Evolutionary conservation across 225 moss, liverwort and hornwort species (phyloP).

Genomic region (Physcomitrium patens): DNA sequence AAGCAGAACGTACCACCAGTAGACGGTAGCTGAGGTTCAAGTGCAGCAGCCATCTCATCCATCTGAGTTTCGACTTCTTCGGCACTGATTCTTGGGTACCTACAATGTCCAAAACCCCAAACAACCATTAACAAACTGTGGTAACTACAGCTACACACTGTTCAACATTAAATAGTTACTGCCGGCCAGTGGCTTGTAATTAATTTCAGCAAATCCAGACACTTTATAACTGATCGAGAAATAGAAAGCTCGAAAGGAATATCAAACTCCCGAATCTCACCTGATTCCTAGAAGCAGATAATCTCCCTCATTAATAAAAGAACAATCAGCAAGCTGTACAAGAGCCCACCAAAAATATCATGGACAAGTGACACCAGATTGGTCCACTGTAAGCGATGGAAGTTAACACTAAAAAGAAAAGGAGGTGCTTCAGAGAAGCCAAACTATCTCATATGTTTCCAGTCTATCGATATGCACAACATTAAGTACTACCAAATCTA

Average conservation of each 20-base stretch:
- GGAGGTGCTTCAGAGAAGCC: background rate
- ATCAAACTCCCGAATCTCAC: conserved; percentile 3
- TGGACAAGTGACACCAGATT: conserved; percentile 5
- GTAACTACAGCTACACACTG: background rate
- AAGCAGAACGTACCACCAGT: conserved; percentile 40
- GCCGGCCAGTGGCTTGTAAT: background rate
- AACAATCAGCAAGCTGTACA: background rate
- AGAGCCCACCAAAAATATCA: background rate
- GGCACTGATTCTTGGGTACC: conserved; percentile 60
- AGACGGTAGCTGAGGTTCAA: conserved; percentile 48
- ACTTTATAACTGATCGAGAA: background rate
- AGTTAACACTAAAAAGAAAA: background rate
- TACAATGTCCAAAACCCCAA: conserved; percentile 3
- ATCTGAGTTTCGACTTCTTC: conserved; percentile 64
- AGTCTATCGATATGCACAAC: background rate
- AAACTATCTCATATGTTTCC: background rate
- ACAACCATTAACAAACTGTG: conserved; percentile 14
- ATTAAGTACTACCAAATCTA: background rate
- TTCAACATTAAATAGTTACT: background rate
- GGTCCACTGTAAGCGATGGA: background rate
- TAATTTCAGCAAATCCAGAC: background rate
- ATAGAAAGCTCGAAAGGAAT: background rate
- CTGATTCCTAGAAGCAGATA: background rate
- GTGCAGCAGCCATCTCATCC: conserved; percentile 56
- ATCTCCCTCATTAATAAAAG: background rate